These are phyloP conservation scores for Tolypocladium pustulatum DNA, from an alignment of 2,329 filamentous ascomycete genomes.

Conservation along the genomic window DNA sequence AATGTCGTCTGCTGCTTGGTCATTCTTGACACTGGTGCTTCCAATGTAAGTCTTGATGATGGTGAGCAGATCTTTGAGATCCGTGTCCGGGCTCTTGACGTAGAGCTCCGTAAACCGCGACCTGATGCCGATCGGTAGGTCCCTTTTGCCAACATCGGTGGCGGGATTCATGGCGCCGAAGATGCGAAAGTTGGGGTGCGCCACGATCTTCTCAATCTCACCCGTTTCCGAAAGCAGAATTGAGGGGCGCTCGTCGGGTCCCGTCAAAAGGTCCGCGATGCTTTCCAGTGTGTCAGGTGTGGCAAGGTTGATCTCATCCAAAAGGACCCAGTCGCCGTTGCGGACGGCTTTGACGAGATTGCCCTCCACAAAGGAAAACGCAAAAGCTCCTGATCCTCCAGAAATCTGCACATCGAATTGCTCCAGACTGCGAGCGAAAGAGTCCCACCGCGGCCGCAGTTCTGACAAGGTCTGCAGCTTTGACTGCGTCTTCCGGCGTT, in stretches of 20 bases:
- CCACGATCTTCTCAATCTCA: conserved; percentile 79
- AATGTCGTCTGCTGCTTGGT: conserved; percentile 68
- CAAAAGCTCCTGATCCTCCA: conserved; percentile 64
- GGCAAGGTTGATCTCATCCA: conserved; percentile 96
- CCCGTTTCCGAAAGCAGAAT: conserved; percentile 88
- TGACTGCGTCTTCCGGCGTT: conserved; percentile 54
- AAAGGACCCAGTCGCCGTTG: conserved; percentile 92
- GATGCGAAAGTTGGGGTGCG: conserved; percentile 86
- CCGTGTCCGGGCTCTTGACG: conserved; percentile 79
- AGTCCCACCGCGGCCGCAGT: conserved; percentile 62
- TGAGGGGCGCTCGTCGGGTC: conserved; percentile 62
- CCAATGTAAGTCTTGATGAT: conserved; percentile 86
- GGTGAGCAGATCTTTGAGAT: conserved; percentile 74
- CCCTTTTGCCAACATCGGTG: conserved; percentile 92
- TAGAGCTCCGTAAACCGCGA: conserved; percentile 95
- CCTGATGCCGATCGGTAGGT: conserved; percentile 77
- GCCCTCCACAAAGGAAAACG: conserved; percentile 92
- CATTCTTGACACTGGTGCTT: conserved; percentile 57
- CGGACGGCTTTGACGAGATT: conserved; percentile 93
- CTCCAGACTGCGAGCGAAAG: conserved; percentile 62
- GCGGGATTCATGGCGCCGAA: conserved; percentile 99
- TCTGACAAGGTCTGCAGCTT: conserved; percentile 55
- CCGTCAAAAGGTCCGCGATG: conserved; percentile 77
- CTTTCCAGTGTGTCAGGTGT: conserved; percentile 91
- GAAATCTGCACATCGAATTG: conserved; percentile 74